Conservation (phyloP, 2,329 filamentous ascomycete species). For the Exophiala aquamarina region DNA sequence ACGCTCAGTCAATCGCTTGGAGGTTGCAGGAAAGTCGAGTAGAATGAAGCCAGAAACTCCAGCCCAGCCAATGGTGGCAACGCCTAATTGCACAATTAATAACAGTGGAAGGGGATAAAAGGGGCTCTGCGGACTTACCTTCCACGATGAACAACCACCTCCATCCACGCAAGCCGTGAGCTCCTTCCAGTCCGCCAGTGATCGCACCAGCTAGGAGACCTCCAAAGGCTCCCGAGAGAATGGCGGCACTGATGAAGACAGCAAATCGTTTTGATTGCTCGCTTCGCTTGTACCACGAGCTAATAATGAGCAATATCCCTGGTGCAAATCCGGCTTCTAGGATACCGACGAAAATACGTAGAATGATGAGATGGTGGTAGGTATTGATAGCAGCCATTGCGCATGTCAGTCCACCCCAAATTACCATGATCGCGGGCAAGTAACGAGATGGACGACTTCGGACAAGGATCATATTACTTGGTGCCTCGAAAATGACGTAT, state of each 20-base stretch:
- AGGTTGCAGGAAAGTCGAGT: constrained; percentile 42
- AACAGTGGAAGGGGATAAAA: too few relatives aligned
- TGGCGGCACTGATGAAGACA: constrained; percentile 59
- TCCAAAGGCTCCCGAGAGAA: constrained; percentile 61
- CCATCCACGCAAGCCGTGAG: constrained; percentile 32
- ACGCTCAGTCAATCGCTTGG: constrained; percentile 42
- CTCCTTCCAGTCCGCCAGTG: constrained; percentile 27
- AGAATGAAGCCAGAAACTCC: constrained; percentile 38
- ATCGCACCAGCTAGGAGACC: constrained; percentile 58
- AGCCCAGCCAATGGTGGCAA: constrained; percentile 59
- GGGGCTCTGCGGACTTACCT: constrained; percentile 10
- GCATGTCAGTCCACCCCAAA: constrained; percentile 38
- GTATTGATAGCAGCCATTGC: constrained; percentile 51
- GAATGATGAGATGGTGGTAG: constrained; percentile 50
- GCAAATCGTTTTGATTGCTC: constrained; percentile 60
- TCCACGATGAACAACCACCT: constrained; percentile 26
- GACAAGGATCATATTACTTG: constrained; percentile 45
- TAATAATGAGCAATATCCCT: constrained; percentile 57
- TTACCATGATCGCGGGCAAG: constrained; percentile 13
- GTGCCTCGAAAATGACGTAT: constrained; percentile 54
- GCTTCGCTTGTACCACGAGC: constrained; percentile 63
- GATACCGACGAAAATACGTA: constrained; percentile 54
- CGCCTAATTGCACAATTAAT: background rate
- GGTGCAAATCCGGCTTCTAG: constrained; percentile 56
- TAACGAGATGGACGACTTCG: constrained; percentile 20